These are phyloP conservation scores for Cymodocea nodosa DNA, from an alignment of 116 monocot genomes.

Conservation along the genomic window DNA sequence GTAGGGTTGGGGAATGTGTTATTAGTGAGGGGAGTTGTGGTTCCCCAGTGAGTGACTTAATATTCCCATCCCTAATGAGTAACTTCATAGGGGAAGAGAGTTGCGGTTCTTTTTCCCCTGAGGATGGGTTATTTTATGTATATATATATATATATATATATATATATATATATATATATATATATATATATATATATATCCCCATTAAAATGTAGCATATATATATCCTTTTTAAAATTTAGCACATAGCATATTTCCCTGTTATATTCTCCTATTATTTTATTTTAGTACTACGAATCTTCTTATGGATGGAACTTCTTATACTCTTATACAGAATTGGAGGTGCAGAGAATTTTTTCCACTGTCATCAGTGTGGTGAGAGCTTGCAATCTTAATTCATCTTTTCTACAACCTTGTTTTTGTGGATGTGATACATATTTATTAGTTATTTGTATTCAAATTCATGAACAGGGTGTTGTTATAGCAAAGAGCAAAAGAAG, in stretches of 20 bases:
- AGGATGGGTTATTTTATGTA: no score
- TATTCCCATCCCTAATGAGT: no score
- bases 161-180: no score
- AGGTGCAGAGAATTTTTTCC: conserved; percentile 73
- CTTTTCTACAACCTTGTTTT: not conserved
- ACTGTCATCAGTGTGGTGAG: conserved; percentile 68
- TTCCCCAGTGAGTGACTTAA: no score
- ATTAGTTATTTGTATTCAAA: not conserved
- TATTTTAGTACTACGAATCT: not conserved
- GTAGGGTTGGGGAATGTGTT: no score
- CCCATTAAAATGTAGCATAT: not conserved
- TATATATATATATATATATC: no score
- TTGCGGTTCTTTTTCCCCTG: no score
- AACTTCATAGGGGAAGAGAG: no score
- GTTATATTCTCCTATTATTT: not conserved
- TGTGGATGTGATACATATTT: no score
- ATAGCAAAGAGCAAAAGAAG: conserved; percentile 38
- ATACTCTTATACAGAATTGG: conserved; percentile 43
- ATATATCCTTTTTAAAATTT: not conserved
- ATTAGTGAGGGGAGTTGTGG: no score
- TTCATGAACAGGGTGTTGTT: conserved; percentile 62
- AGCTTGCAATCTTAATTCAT: not conserved
- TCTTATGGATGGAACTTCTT: not conserved
- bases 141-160: no score
- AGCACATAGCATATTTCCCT: no score